Evolutionary conservation across 805 yeast species (phyloP).

Genomic region (Zygoascus tannicola): DNA sequence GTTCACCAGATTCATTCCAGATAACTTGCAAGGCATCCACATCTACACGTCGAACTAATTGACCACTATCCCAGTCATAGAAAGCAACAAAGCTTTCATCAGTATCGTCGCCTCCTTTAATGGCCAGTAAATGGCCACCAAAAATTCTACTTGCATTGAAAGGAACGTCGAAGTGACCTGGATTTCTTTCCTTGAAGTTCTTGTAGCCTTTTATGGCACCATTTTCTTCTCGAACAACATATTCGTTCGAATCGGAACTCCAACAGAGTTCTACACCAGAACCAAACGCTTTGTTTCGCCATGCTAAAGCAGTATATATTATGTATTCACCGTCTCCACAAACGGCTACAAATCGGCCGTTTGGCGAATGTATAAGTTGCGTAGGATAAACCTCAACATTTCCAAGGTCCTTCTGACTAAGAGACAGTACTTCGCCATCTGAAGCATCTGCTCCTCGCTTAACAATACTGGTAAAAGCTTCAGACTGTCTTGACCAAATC

Average conservation of each 20-base stretch:
- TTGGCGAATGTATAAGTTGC: constrained; percentile 82
- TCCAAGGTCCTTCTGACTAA: constrained; percentile 88
- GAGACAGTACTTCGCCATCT: constrained; percentile 72
- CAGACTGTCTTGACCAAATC: constrained; percentile 85
- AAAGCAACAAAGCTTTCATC: constrained; percentile 73
- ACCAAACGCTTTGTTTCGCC: constrained; percentile 95
- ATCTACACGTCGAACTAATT: constrained; percentile 78
- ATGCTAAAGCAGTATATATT: constrained; percentile 91
- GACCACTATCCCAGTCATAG: constrained; percentile 89
- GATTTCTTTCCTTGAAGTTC: constrained; percentile 72
- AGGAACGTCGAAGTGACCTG: constrained; percentile 53
- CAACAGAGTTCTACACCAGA: constrained; percentile 85
- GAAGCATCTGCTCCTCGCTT: constrained; percentile 57
- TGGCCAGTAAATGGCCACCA: constrained; percentile 84
- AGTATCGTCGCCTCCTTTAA: constrained; percentile 43
- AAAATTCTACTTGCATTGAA: constrained; percentile 54
- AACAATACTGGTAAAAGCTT: constrained; percentile 74
- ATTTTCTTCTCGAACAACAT: constrained; percentile 68
- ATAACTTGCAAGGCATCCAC: constrained; percentile 63
- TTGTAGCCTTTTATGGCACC: constrained; percentile 62
- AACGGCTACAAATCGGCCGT: constrained; percentile 93
- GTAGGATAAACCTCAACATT: constrained; percentile 88
- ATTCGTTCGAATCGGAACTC: constrained; percentile 85
- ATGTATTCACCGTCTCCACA: constrained; percentile 98
- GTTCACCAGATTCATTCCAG: constrained; percentile 92